Base-by-base conservation (phyloP, 176 grass and related monocot species). In the Bolboschoenus planiculmis region DNA sequence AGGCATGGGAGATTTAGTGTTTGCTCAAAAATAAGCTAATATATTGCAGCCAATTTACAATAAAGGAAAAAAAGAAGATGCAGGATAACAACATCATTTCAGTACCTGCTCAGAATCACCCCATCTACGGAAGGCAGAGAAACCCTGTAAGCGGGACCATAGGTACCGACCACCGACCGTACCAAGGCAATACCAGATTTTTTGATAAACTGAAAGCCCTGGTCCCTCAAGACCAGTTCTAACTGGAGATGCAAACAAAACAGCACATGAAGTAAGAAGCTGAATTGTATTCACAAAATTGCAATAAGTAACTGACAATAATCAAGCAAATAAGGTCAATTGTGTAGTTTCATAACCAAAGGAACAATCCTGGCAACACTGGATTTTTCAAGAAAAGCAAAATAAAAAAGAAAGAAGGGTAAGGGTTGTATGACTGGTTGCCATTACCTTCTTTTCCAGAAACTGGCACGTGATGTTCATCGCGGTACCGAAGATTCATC, bases 401-500 rank as follows among this genome's bases (percentile, higher is more conserved):
- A 71, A 57, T 11, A 40, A 59, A 60, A 70, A n/a, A 13, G 4
- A 23, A 6, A 21, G 30, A 29, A 50, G 16, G 7, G n/a, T 50
- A 59, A 34, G 10, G 36, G 46, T 37, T 36, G 21, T 42, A 26
- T 56, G 78, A 34, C 35, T 60, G 50, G 33, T 58, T 80, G 29
- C 34, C 11, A 59, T 59, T 85, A 94, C 95, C 95, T 61, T 91
- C 90, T 90, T 93, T 93, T 81, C 92, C 92, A 76, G 58, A 55
- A 33, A 78, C 27, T 10, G 95, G 92, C 70, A 89, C 84, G 24
- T 86, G 82, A 20, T 85, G 83, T 63, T 98, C 95, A 85, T 98
- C 92, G 79, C 95, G 90, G 59, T 98, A 98, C 64, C 95, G 92
- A 77, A 98, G 83, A 79, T 95, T 98, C 95, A 98, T 98, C 27